phyloP scores from a whole-genome alignment of 2,329 filamentous ascomycete genomes.

The Verticillium alfalfae region DNA sequence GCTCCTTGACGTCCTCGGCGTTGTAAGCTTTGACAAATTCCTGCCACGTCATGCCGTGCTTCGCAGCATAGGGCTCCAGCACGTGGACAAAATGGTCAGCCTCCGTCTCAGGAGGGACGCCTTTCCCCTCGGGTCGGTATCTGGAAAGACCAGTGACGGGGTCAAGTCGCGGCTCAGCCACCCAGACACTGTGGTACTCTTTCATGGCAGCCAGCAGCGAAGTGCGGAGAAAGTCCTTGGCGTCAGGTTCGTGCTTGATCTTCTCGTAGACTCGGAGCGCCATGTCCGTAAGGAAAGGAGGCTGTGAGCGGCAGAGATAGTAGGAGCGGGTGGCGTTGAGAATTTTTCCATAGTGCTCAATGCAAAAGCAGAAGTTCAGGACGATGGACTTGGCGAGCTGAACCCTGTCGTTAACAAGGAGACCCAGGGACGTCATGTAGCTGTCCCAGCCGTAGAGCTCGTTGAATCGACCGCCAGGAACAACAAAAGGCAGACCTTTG shows the following conservation, averaged over 20 bases:
- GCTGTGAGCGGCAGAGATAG: conserved; percentile 90
- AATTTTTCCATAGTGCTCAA: conserved; percentile 97
- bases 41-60: conserved; percentile 74
- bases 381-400: conserved; percentile 94
- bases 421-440: conserved; percentile 93
- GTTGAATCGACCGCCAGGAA: conserved; percentile 95
- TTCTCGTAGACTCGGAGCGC: conserved; percentile 87
- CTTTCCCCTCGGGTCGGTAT: conserved; percentile 77
- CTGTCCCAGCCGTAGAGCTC: conserved; percentile 99
- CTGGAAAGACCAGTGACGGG: conserved; percentile 72
- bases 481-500: conserved; percentile 86
- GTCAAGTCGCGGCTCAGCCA: conserved; percentile 70
- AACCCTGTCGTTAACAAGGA: conserved; percentile 78
- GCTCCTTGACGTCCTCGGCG: conserved; percentile 66
- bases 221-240: conserved; percentile 73
- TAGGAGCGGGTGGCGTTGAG: conserved; percentile 95
- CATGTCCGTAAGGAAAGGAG: conserved; percentile 97
- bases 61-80: conserved; percentile 74
- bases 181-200: conserved; percentile 91
- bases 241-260: conserved; percentile 79
- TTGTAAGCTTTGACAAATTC: conserved; percentile 92
- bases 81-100: conserved; percentile 81
- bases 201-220: conserved; percentile 91
- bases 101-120: conserved; percentile 89
- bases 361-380: conserved; percentile 94